Evolutionary conservation across 768 basidiomycete genomes (phyloP).

Genomic region (Boletus subparvulus): DNA sequence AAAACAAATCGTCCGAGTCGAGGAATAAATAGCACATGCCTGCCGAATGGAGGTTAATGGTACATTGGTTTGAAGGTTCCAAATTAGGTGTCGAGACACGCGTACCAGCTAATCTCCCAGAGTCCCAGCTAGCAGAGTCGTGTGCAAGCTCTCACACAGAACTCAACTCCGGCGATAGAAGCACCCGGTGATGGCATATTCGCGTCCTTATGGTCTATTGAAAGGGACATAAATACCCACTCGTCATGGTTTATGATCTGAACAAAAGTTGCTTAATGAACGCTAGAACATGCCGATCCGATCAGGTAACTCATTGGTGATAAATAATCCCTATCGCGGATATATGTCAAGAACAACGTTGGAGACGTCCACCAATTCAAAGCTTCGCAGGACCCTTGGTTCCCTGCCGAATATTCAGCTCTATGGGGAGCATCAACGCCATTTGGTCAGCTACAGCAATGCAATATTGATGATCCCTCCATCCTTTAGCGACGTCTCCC

Average conservation of each 20-base stretch:
- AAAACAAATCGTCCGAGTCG: not conserved
- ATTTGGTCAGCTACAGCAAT: slow-evolving; percentile 62
- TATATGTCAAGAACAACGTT: not conserved
- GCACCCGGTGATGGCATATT: not conserved
- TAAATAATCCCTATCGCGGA: not conserved
- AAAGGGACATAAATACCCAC: not conserved
- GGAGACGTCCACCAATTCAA: slow-evolving; percentile 4
- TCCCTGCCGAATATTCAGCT: slow-evolving; percentile 27
- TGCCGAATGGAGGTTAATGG: not conserved
- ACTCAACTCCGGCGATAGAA: not conserved
- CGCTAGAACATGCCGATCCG: not conserved
- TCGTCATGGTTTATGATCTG: not conserved
- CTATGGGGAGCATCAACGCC: slow-evolving; percentile 45
- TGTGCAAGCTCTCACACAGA: slow-evolving; percentile 4
- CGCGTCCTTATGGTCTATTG: not conserved
- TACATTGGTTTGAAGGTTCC: not conserved
- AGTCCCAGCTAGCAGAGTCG: not conserved
- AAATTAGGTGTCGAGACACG: not conserved
- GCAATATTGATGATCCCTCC: slow-evolving; percentile 66
- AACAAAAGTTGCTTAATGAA: not conserved
- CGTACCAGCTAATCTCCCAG: not conserved
- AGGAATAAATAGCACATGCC: not conserved
- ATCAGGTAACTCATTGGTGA: not conserved
- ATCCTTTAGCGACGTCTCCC: slow-evolving; percentile 42
- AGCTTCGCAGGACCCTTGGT: slow-evolving; percentile 21